These are phyloP conservation scores for Cerrena zonata DNA, from an alignment of 1,284 basidiomycete species.

Conservation along the genomic window DNA sequence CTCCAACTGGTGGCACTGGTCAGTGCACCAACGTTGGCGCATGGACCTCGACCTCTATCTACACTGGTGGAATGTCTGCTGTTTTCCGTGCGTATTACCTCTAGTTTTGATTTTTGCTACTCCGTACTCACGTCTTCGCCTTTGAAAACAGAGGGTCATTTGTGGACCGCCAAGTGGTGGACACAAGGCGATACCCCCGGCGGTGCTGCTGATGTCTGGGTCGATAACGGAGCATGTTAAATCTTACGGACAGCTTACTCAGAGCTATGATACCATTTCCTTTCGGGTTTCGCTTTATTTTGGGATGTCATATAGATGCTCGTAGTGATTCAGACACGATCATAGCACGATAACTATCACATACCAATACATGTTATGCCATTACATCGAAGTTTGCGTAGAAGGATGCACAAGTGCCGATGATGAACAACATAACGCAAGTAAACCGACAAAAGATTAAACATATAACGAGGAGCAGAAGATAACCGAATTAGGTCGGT, in stretches of 20 bases:
- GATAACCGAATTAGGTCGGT: constrained; percentile 87
- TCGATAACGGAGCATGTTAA: constrained; percentile 49
- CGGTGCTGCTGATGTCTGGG: constrained; percentile 53
- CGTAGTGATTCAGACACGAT: too few species aligned
- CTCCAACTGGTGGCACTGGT: constrained; percentile 24
- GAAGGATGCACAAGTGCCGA: too few species aligned
- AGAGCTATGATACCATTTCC: neutral
- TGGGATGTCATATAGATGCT: neutral
- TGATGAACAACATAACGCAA: too few species aligned
- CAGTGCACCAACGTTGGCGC: constrained; percentile 45
- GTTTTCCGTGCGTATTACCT: constrained; percentile 39
- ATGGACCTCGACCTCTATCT: constrained; percentile 43
- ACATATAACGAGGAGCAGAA: constrained; percentile 86
- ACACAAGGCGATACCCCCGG: constrained; percentile 51
- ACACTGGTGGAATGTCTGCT: constrained; percentile 45
- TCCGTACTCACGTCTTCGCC: neutral
- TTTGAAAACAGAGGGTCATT: constrained; percentile 35
- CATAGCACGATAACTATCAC: too few species aligned
- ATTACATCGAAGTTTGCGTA: too few species aligned
- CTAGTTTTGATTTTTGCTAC: neutral
- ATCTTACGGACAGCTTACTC: neutral
- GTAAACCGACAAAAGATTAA: constrained; percentile 22
- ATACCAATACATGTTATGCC: too few species aligned
- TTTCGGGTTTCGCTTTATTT: neutral
- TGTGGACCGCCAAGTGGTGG: constrained; percentile 67